These are phyloP conservation scores for Eucalyptus virginea DNA, from an alignment of 345 rosid genomes.

Conservation along the genomic window DNA sequence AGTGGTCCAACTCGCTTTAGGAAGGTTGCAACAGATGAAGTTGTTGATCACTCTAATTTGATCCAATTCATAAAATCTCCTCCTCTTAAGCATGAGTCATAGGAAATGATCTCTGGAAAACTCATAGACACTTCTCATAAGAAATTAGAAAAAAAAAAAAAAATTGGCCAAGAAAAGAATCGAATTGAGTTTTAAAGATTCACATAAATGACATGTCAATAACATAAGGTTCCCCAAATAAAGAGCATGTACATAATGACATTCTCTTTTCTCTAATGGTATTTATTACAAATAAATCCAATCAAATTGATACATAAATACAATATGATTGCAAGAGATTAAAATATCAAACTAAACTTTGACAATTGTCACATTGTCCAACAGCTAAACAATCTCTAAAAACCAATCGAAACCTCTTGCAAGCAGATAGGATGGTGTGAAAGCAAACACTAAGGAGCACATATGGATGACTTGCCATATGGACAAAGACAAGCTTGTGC, in stretches of 20 bases:
- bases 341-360: background rate
- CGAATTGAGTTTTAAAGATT: background rate
- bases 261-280: background rate
- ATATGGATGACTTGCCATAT: background rate
- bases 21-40: background rate
- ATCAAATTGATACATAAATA: background rate
- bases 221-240: background rate
- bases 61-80: background rate
- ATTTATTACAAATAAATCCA: background rate
- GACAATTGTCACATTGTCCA: background rate
- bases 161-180: background rate
- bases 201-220: background rate
- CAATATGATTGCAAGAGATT: background rate
- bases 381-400: background rate
- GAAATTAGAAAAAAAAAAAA: background rate
- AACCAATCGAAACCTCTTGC: background rate
- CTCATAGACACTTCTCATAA: background rate
- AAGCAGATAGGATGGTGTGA: fast-evolving
- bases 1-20: fast-evolving
- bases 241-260: background rate
- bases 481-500: background rate
- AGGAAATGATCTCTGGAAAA: background rate
- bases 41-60: background rate
- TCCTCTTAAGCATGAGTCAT: background rate
- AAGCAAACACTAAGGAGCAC: background rate